Evolutionary conservation across 495 filamentous ascomycete species (phyloP).

Genomic region (Lentithecium fluviatile): DNA sequence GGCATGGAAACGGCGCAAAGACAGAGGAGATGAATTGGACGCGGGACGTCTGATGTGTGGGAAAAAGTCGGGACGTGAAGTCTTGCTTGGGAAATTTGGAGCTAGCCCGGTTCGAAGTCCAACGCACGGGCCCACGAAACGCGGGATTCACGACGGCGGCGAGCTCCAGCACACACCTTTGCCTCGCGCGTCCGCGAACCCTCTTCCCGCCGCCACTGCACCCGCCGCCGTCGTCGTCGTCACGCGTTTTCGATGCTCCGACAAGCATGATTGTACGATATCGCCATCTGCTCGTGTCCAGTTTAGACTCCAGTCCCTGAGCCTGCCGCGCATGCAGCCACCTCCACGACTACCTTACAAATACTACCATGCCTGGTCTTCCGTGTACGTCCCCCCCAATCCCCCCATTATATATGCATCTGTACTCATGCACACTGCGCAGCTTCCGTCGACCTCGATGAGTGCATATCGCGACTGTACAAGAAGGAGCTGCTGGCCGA

Average conservation of each 20-base stretch:
- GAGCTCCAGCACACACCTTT: slow-evolving; percentile 1
- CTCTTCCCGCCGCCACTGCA: too few relatives aligned
- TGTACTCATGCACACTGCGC: not conserved
- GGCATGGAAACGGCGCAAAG: slow-evolving; percentile 1
- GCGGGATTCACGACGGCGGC: not conserved
- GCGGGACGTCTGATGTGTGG: slow-evolving; percentile 24
- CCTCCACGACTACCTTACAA: slow-evolving; percentile 7
- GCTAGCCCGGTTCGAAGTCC: slow-evolving; percentile 1
- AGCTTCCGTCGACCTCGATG: slow-evolving; percentile 97
- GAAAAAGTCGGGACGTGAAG: slow-evolving; percentile 1
- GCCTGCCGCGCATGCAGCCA: slow-evolving; percentile 28
- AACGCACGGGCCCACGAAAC: not conserved
- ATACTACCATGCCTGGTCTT: slow-evolving; percentile 76
- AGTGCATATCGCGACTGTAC: slow-evolving; percentile 94
- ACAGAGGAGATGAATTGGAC: slow-evolving; percentile 15
- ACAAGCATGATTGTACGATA: slow-evolving; percentile 39
- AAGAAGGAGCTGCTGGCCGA: slow-evolving; percentile 95
- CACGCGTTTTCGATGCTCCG: slow-evolving; percentile 20
- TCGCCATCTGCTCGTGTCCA: slow-evolving; percentile 30
- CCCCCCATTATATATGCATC: not conserved
- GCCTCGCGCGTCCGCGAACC: not conserved
- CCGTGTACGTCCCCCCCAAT: slow-evolving; percentile 60
- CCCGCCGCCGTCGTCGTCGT: slow-evolving; percentile 12
- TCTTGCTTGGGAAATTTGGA: slow-evolving; percentile 3
- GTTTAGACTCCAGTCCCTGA: slow-evolving; percentile 35